Evolutionary conservation across 805 yeast species (phyloP).

Genomic region (Candida xyloterini): DNA sequence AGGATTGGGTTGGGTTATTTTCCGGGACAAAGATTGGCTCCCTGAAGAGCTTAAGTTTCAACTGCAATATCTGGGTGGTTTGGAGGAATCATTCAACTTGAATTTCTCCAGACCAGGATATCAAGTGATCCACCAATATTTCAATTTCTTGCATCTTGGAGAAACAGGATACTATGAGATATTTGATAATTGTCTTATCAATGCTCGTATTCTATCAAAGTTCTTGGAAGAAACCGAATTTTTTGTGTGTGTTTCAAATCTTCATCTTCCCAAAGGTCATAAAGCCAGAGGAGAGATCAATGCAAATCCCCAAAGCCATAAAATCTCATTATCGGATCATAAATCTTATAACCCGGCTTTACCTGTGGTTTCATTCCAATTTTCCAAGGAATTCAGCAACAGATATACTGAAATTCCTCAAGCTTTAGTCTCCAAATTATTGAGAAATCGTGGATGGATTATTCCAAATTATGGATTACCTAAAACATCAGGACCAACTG

Average conservation of each 20-base stretch:
- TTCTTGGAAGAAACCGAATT: slow-evolving; percentile 62
- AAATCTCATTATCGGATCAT: slow-evolving; percentile 30
- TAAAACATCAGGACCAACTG: slow-evolving; percentile 41
- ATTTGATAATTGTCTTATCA: slow-evolving; percentile 61
- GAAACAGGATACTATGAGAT: slow-evolving; percentile 62
- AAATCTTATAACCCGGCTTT: slow-evolving; percentile 65
- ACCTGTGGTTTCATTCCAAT: slow-evolving; percentile 86
- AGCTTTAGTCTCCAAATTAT: slow-evolving; percentile 62
- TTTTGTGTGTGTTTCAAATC: slow-evolving; percentile 71
- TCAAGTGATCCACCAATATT: slow-evolving; percentile 88
- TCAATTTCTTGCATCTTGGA: slow-evolving; percentile 71
- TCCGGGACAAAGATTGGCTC: slow-evolving; percentile 62
- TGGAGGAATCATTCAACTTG: slow-evolving; percentile 80
- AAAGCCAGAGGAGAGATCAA: slow-evolving; percentile 28
- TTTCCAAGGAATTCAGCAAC: slow-evolving; percentile 54
- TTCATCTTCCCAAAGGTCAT: slow-evolving; percentile 58
- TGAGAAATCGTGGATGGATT: slow-evolving; percentile 82
- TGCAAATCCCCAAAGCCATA: slow-evolving; percentile 17
- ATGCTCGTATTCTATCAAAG: slow-evolving; percentile 66
- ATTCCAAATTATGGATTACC: slow-evolving; percentile 89
- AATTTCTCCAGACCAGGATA: slow-evolving; percentile 92
- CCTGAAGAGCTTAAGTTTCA: slow-evolving; percentile 75
- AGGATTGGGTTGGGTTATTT: slow-evolving; percentile 90
- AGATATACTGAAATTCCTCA: slow-evolving; percentile 82
- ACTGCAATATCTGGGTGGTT: slow-evolving; percentile 81